Conservation (phyloP, 2,329 filamentous ascomycete species). For the Herpotrichia juniperi region DNA sequence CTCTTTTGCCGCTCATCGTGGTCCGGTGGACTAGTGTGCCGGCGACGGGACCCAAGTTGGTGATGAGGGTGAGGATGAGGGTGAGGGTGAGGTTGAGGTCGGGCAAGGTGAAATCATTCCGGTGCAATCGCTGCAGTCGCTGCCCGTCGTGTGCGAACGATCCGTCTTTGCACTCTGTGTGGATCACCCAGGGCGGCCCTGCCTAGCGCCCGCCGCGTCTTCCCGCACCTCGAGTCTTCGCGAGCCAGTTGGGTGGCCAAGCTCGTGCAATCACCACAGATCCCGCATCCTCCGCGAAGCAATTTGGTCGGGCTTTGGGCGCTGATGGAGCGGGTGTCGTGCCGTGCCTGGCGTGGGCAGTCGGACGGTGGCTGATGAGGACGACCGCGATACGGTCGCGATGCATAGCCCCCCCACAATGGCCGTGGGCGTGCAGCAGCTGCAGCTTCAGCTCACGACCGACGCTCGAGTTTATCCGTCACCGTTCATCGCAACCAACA, state of each 20-base stretch:
- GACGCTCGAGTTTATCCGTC: not conserved
- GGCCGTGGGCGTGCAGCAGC: too few relatives aligned
- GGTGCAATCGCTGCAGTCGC: too few relatives aligned
- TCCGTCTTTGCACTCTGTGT: constrained; percentile 2
- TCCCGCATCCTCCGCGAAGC: not conserved
- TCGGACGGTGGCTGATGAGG: not conserved
- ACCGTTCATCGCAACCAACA: not conserved
- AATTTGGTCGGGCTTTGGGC: constrained; percentile 1
- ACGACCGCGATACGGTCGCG: constrained; percentile 1
- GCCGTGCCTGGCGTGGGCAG: constrained; percentile 4
- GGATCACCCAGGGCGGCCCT: not conserved
- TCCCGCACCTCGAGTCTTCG: not conserved
- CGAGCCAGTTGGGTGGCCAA: constrained; percentile 7
- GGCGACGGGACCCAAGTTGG: not conserved
- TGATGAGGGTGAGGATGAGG: constrained; percentile 10
- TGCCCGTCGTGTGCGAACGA: constrained; percentile 8
- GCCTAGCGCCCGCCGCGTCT: constrained; percentile 10
- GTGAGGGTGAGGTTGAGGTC: too few relatives aligned
- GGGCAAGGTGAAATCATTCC: too few relatives aligned
- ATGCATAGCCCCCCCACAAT: constrained; percentile 10
- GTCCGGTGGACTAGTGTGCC: not conserved
- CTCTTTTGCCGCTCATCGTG: not conserved
- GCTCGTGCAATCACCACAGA: not conserved
- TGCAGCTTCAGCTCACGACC: constrained; percentile 1
- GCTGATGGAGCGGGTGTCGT: not conserved